A percentile compares a stretch with the other conserved stretches of the same genome.
Conservation (phyloP, 768 basidiomycete genomes). For the Mycena vitilis region DNA sequence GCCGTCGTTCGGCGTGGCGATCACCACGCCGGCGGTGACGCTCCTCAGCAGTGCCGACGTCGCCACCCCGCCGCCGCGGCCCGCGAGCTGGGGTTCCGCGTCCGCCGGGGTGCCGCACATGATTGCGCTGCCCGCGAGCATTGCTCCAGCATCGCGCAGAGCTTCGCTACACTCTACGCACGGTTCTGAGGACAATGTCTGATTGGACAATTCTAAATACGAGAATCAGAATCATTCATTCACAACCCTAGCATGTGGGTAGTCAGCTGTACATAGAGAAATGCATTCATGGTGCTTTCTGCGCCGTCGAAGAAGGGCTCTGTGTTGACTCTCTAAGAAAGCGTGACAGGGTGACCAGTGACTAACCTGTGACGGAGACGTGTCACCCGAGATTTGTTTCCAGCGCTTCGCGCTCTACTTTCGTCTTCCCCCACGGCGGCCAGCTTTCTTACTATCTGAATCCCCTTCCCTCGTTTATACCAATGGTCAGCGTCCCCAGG, state of each 20-base stretch:
- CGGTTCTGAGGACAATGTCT: not conserved
- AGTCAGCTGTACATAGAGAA: too few relatives aligned
- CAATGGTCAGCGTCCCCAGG: constrained; percentile 50
- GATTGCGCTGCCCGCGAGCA: constrained; percentile 12
- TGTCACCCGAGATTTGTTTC: constrained; percentile 16
- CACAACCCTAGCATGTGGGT: not conserved
- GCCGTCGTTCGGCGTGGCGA: constrained; percentile 29
- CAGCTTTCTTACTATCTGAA: constrained; percentile 25
- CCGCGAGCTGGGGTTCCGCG: constrained; percentile 12
- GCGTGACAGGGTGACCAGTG: not conserved
- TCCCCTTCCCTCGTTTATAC: constrained; percentile 32
- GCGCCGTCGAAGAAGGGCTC: too few relatives aligned
- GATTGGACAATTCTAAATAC: not conserved
- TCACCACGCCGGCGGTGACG: constrained; percentile 23
- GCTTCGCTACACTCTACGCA: not conserved
- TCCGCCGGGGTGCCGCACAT: not conserved
- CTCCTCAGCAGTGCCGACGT: constrained; percentile 13
- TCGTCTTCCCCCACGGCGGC: constrained; percentile 22
- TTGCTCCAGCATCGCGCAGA: not conserved
- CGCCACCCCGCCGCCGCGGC: constrained; percentile 10
- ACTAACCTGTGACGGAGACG: constrained; percentile 28
- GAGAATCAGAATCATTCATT: not conserved
- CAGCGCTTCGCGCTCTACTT: not conserved
- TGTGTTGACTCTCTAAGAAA: too few relatives aligned
- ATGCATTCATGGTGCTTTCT: too few relatives aligned